These are phyloP conservation scores for Solanum microdontum DNA, from an alignment of 257 asterid genomes.

Conservation along the genomic window DNA sequence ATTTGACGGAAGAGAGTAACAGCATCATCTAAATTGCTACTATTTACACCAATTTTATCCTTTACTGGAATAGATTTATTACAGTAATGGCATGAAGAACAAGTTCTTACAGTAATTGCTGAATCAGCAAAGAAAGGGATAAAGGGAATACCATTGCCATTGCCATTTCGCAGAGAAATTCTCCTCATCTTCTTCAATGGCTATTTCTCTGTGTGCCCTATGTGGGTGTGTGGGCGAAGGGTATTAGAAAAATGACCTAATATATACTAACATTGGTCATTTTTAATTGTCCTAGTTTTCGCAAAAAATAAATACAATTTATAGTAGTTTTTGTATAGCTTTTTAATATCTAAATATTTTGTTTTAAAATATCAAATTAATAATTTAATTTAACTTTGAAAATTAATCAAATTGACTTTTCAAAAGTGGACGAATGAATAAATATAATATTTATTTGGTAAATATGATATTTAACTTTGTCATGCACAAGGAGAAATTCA, in stretches of 20 bases:
- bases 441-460: no score
- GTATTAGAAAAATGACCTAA: neutral
- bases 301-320: no score
- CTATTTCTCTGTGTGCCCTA: no score
- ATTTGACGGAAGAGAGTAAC: neutral
- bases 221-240: neutral
- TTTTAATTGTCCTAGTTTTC: no score
- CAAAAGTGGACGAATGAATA: no score
- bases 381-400: no score
- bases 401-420: no score
- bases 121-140: neutral
- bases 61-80: neutral
- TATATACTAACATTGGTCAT: fast-evolving
- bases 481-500: neutral
- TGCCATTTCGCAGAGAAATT: neutral
- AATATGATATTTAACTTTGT: neutral
- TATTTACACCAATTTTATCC: neutral
- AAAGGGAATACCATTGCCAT: neutral
- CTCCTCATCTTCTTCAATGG: neutral
- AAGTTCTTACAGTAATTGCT: neutral
- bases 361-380: no score
- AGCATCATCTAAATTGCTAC: neutral
- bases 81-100: neutral
- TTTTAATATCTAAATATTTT: no score
- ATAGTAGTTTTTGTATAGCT: no score